Conservation (phyloP, 768 basidiomycete species). For the Austroboletus eburneus region DNA sequence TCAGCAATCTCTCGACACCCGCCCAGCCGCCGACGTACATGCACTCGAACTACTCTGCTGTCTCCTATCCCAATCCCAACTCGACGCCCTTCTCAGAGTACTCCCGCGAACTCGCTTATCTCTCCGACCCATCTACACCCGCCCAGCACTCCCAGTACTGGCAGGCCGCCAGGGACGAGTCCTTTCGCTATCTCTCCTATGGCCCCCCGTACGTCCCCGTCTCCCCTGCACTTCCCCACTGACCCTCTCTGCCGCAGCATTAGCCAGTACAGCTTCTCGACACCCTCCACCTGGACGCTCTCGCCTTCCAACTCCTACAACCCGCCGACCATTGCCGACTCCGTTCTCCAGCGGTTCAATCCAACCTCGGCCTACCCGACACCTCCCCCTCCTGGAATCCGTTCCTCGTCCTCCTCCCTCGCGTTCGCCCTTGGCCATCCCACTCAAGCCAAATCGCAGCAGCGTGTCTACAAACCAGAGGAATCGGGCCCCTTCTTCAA, state of each 20-base stretch:
- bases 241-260: constrained; percentile 13
- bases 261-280: constrained; percentile 27
- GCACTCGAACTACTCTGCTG: constrained; percentile 40
- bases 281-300: constrained; percentile 40
- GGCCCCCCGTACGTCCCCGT: constrained; percentile 42
- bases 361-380: constrained; percentile 70
- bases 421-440: constrained; percentile 64
- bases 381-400: constrained; percentile 60
- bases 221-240: not conserved
- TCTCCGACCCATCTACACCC: constrained; percentile 45
- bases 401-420: constrained; percentile 67
- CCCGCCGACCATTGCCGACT: constrained; percentile 55
- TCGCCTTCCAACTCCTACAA: constrained; percentile 46
- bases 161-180: constrained; percentile 58
- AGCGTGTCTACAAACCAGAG: constrained; percentile 42
- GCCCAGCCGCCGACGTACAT: constrained; percentile 61
- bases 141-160: constrained; percentile 55
- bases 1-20: constrained; percentile 54
- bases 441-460: constrained; percentile 22
- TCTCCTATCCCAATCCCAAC: constrained; percentile 32
- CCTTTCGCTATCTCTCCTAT: constrained; percentile 56
- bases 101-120: constrained; percentile 54
- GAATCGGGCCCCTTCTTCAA: constrained; percentile 67
- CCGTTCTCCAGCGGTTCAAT: constrained; percentile 57
- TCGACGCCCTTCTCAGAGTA: constrained; percentile 70